These are phyloP conservation scores for Epichloe amarillans DNA, from an alignment of 2,329 filamentous ascomycete genomes.

Conservation along the genomic window DNA sequence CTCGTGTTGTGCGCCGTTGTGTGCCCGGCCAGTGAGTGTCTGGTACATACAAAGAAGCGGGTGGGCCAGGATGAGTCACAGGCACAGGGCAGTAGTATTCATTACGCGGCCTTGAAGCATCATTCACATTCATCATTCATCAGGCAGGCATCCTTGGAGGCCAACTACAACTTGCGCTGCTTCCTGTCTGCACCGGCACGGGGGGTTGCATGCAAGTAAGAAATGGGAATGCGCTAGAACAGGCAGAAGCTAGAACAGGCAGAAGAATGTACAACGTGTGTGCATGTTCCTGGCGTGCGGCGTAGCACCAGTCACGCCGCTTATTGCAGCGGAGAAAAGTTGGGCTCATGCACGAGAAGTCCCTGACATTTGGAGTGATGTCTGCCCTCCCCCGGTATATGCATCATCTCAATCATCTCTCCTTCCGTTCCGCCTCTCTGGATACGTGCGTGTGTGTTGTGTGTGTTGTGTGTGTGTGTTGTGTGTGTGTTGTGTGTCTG, in stretches of 20 bases:
- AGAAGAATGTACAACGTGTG: not conserved
- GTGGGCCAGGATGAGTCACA: not conserved
- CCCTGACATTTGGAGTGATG: too few relatives aligned
- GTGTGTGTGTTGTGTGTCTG: not conserved
- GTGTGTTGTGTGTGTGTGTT: too few relatives aligned
- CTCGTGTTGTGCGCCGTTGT: too few relatives aligned
- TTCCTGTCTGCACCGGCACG: too few relatives aligned
- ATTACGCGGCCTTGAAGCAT: not conserved
- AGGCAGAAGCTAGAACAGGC: not conserved
- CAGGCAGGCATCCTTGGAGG: not conserved
- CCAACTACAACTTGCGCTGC: too few relatives aligned
- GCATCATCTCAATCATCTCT: not conserved
- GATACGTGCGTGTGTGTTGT: not conserved
- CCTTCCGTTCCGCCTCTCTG: too few relatives aligned
- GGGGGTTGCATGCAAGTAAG: too few relatives aligned
- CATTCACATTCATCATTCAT: not conserved
- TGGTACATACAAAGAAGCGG: not conserved
- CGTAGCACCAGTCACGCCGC: too few relatives aligned
- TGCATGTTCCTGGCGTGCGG: too few relatives aligned
- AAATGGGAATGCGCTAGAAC: not conserved
- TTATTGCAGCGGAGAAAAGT: not conserved
- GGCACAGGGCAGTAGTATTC: not conserved
- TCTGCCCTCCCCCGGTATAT: not conserved
- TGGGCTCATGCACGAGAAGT: not conserved
- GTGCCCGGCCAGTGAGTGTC: too few relatives aligned